Conservation (phyloP, 345 rosid genomes). For the Eucalyptus regnans region DNA sequence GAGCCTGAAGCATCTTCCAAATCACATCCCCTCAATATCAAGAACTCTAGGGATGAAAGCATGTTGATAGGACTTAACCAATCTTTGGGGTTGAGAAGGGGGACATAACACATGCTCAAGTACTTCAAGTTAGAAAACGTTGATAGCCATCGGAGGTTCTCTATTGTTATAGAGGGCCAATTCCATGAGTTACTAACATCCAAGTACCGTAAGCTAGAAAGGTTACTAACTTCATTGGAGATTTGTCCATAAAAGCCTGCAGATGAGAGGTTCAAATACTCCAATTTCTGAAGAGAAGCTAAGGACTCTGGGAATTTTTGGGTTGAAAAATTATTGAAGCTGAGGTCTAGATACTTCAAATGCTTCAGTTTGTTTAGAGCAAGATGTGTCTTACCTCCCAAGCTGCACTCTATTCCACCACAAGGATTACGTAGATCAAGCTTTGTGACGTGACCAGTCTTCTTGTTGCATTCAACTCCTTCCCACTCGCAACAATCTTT, state of each 20-base stretch:
- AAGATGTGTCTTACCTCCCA: neutral
- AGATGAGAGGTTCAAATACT: neutral
- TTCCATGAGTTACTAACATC: fast-evolving
- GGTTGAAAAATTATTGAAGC: neutral
- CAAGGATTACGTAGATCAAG: neutral
- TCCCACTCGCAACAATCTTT: neutral
- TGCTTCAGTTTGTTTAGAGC: neutral
- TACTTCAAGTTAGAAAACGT: neutral
- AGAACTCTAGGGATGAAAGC: neutral
- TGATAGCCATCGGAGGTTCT: fast-evolving
- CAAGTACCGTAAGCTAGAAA: neutral
- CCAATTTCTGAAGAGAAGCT: neutral
- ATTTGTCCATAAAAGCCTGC: neutral
- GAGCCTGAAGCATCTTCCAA: neutral
- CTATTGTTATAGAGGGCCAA: neutral
- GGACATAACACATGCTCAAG: neutral
- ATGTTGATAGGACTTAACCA: neutral
- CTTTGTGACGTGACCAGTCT: neutral
- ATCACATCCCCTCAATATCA: neutral
- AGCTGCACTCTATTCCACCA: neutral
- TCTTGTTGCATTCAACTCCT: neutral
- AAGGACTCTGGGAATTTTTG: neutral
- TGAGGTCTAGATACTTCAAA: neutral
- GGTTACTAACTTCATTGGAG: neutral
- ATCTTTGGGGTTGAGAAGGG: neutral